Conservation (phyloP, 2,329 filamentous ascomycete species). For the Akanthomyces lecanii region DNA sequence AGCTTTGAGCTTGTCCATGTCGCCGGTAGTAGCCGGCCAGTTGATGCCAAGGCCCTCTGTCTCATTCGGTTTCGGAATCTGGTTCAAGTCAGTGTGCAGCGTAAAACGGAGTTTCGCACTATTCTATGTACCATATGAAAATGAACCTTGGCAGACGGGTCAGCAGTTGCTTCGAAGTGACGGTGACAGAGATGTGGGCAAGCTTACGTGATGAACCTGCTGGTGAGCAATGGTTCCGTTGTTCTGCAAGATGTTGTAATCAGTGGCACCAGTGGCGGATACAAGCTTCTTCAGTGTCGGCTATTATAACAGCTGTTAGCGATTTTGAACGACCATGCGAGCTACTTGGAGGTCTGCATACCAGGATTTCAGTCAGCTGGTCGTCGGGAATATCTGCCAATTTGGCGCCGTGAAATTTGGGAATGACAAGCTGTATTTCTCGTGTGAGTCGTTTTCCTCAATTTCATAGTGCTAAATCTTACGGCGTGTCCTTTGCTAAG, state of each 20-base stretch:
- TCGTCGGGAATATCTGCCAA: slow-evolving; percentile 91
- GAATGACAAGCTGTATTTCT: slow-evolving; percentile 84
- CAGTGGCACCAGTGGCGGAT: slow-evolving; percentile 64
- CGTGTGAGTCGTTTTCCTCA: not conserved
- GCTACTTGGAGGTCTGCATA: slow-evolving; percentile 35
- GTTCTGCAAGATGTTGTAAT: slow-evolving; percentile 97
- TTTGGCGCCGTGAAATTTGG: slow-evolving; percentile 90
- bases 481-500: slow-evolving; percentile 86
- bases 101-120: not conserved
- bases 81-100: not conserved
- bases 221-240: slow-evolving; percentile 91
- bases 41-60: slow-evolving; percentile 71
- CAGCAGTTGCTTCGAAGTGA: slow-evolving; percentile 7
- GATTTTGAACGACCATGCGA: too few species aligned
- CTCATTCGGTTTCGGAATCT: slow-evolving; percentile 92
- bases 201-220: slow-evolving; percentile 79
- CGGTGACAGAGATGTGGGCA: not conserved
- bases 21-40: slow-evolving; percentile 72
- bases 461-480: slow-evolving; percentile 30
- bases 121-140: slow-evolving; percentile 76
- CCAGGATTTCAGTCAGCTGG: slow-evolving; percentile 74
- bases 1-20: slow-evolving; percentile 80
- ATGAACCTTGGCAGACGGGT: slow-evolving; percentile 57
- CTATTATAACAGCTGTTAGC: slow-evolving; percentile 21
- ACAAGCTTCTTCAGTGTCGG: slow-evolving; percentile 75